Conservation (phyloP, 306 rosid genomes). For the Inga leiocalycina region DNA sequence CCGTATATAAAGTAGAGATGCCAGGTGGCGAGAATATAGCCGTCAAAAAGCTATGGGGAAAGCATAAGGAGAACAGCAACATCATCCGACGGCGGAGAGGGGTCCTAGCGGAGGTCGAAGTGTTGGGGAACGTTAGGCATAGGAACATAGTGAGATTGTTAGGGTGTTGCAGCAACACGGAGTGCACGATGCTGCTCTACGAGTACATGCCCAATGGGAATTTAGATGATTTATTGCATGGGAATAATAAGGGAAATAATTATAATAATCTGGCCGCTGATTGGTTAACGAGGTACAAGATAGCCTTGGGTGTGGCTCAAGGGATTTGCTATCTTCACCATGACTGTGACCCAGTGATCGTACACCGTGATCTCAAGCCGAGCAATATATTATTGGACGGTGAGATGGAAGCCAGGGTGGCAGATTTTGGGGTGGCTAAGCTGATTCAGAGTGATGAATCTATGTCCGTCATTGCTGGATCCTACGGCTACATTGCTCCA, state of each 20-base stretch:
- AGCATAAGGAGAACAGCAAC: constrained; percentile 60
- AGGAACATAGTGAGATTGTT: constrained; percentile 91
- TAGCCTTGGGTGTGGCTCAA: constrained; percentile 91
- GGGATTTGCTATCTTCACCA: constrained; percentile 97
- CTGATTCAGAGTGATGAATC: constrained; percentile 77
- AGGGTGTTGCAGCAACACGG: constrained; percentile 94
- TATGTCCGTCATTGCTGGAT: constrained; percentile 98
- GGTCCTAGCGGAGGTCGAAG: constrained; percentile 91
- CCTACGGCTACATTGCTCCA: constrained; percentile 97
- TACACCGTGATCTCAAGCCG: constrained; percentile 91
- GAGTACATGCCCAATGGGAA: constrained; percentile 96
- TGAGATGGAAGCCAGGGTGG: constrained; percentile 94
- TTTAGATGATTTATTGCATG: constrained; percentile 78
- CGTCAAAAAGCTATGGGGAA: constrained; percentile 85
- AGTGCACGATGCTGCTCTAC: constrained; percentile 83
- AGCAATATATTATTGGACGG: constrained; percentile 81
- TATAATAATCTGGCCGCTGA: constrained; percentile 58
- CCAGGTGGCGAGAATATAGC: constrained; percentile 97
- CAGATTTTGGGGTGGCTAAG: constrained; percentile 95
- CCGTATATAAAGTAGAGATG: constrained; percentile 85
- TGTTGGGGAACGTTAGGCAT: constrained; percentile 91
- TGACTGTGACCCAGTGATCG: constrained; percentile 89
- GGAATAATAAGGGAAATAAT: constrained; percentile 62
- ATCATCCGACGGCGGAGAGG: constrained; percentile 78
- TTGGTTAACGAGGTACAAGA: constrained; percentile 85